Percentiles rank a stretch among this genome's conserved stretches.
Evolutionary conservation across 768 basidiomycete species (phyloP).

Genomic region (Rhodotorula paludigena): DNA sequence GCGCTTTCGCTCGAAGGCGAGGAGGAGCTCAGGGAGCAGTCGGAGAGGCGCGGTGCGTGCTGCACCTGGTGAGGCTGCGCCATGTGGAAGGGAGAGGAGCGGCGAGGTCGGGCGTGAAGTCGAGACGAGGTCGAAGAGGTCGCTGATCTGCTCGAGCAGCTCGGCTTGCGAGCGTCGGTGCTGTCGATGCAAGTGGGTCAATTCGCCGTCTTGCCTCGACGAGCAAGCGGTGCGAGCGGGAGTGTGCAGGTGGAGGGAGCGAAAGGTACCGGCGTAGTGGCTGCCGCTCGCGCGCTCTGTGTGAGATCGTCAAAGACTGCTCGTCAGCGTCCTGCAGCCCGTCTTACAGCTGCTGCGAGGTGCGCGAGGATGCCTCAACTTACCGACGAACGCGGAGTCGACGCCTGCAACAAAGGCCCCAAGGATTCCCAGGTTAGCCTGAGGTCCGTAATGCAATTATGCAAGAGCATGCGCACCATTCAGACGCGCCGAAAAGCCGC

Average conservation of each 20-base stretch:
- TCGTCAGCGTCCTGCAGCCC: neutral
- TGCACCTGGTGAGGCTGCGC: neutral
- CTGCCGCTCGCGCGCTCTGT: constrained; percentile 5
- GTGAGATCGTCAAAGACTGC: accelerated
- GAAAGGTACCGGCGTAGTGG: constrained; percentile 15
- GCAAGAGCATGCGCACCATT: too few relatives aligned
- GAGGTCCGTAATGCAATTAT: too few relatives aligned
- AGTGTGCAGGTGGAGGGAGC: too few relatives aligned
- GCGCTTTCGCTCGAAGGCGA: constrained; percentile 19
- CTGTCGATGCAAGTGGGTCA: neutral
- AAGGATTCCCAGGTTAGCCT: too few relatives aligned
- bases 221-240: constrained; percentile 14
- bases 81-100: constrained; percentile 1
- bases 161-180: constrained; percentile 25
- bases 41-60: constrained; percentile 20
- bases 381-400: constrained; percentile 8
- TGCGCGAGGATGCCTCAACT: neutral
- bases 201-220: too few relatives aligned
- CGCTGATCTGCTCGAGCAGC: constrained; percentile 20
- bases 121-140: constrained; percentile 25
- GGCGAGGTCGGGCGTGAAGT: constrained; percentile 14
- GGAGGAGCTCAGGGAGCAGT: constrained; percentile 16
- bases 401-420: too few relatives aligned
- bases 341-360: neutral
- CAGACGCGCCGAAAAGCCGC: too few relatives aligned